Evolutionary conservation across 75 land plant genomes (phyloP).

Genomic region (Picea glauca): DNA sequence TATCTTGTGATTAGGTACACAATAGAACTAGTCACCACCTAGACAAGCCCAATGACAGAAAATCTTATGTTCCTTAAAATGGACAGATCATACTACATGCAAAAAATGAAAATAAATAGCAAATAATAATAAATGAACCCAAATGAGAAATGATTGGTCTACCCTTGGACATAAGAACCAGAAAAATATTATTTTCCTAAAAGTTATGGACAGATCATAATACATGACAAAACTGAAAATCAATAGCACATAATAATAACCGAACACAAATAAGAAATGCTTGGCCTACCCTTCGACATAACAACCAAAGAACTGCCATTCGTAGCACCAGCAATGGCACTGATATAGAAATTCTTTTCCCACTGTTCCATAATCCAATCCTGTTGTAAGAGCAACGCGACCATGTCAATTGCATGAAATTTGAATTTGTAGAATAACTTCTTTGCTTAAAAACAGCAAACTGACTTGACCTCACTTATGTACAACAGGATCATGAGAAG

Average conservation of each 20-base stretch:
- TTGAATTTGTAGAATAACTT: not conserved
- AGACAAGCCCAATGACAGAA: too few relatives aligned
- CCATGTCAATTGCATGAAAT: not conserved
- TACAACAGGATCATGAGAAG: not conserved
- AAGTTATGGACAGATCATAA: not conserved
- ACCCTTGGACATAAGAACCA: slow-evolving; percentile 91
- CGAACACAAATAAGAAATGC: not conserved
- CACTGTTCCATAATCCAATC: slow-evolving; percentile 99
- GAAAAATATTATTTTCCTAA: not conserved
- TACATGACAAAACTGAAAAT: not conserved
- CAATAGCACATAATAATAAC: not conserved
- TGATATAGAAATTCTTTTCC: slow-evolving; percentile 95
- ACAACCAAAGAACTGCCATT: slow-evolving; percentile 93
- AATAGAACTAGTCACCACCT: too few relatives aligned
- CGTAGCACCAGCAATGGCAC: slow-evolving; percentile 84
- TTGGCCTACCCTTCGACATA: slow-evolving; percentile 82
- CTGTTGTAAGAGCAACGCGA: slow-evolving; percentile 22
- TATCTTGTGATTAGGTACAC: too few relatives aligned
- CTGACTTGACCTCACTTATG: not conserved
- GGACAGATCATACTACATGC: not conserved
- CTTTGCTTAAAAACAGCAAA: not conserved
- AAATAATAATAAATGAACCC: not conserved
- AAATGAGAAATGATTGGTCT: not conserved
- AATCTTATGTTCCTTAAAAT: not conserved
- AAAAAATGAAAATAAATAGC: not conserved